phyloP scores from a whole-genome alignment of 208 protist species.

The Herpetomonas samuelpessoai region DNA sequence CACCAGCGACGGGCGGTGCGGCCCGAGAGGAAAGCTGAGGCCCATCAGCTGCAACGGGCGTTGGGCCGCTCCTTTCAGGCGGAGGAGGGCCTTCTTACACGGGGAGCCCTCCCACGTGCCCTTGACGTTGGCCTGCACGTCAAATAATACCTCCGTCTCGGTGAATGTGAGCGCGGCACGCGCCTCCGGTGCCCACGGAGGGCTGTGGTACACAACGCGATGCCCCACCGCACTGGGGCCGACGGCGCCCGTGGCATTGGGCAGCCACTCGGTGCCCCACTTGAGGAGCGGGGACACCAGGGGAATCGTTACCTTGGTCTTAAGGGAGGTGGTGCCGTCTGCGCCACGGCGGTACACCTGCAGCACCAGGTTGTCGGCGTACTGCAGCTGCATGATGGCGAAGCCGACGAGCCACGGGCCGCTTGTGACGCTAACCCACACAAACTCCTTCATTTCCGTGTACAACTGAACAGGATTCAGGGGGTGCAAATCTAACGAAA shows the following conservation, averaged over 20 bases:
- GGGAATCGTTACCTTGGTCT: constrained; percentile 1
- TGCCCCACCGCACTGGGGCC: not conserved
- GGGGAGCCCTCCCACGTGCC: not conserved
- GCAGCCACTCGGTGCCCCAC: not conserved
- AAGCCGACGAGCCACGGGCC: constrained; percentile 38
- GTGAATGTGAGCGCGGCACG: constrained; percentile 13
- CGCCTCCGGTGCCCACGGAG: constrained; percentile 7
- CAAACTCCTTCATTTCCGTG: constrained; percentile 44
- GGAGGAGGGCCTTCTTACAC: not conserved
- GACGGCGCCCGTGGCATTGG: not conserved
- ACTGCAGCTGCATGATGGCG: constrained; percentile 43
- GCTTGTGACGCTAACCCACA: constrained; percentile 34
- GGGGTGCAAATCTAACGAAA: constrained; percentile 23
- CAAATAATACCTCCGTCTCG: constrained; percentile 1
- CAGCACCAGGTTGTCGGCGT: constrained; percentile 24
- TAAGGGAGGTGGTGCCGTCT: constrained; percentile 1
- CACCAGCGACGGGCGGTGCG: constrained; percentile 31
- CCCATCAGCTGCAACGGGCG: constrained; percentile 23
- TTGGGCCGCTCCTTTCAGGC: constrained; percentile 11
- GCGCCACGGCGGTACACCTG: constrained; percentile 26
- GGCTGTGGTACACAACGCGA: not conserved
- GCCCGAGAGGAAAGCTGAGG: constrained; percentile 40
- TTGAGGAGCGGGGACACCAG: not conserved
- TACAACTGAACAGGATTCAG: constrained; percentile 25
- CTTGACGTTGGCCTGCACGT: not conserved